Evolutionary conservation across 2,329 filamentous ascomycete genomes (phyloP), one percentile per base, ranked within the genome.

Genomic region (Thielaviopsis euricoi): DNA sequence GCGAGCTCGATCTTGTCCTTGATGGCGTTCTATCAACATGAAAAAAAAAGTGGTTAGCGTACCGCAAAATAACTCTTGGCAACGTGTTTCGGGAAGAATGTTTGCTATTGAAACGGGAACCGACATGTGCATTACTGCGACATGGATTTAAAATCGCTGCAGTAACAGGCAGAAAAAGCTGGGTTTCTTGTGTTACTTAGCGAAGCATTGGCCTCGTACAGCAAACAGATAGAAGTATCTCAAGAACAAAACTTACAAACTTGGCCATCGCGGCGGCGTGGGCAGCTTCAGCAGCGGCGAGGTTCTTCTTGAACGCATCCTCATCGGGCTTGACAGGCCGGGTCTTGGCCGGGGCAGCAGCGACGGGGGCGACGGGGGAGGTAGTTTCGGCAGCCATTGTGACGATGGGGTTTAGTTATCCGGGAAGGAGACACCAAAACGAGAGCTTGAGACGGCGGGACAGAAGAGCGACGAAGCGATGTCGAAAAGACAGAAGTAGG

Each of bases 1-100:
- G 87, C 87, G 63, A 83, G 76, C 60, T 96, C 89, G 68, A 97
- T 82, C 76, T 96, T 95, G 69, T 84, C 80, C 73, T 89, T 91
- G 73, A 93, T 77, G 63, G 85, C 83, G 68, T 87, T 90, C 91
- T 97, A 68, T n/a, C 62, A 58, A 37, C 51, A 56, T 46, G 55
- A 25, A 9, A 46, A 19, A 12, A 12, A 4, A 26, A 43, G 6
- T 7, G 13, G 37, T 43, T 43, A 43, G 37, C 10, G 37, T n/a
- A n/a, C 37, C 13, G 15, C 37, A 43, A 43, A n/a, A 43, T 17
- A 43, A 43, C 13, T 17, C 6, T n/a, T 43, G 6, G 13, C 4
- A 17, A 17, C 17, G 3, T 15, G 3, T n/a, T 43, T 43, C n/a
- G 13, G 13, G 37, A 15, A 7, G n/a, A 12, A 19, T 54, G 37